Evolutionary conservation across 371 early-diverging fungal species (phyloP).

Genomic region (Apophysomyces sp.): DNA sequence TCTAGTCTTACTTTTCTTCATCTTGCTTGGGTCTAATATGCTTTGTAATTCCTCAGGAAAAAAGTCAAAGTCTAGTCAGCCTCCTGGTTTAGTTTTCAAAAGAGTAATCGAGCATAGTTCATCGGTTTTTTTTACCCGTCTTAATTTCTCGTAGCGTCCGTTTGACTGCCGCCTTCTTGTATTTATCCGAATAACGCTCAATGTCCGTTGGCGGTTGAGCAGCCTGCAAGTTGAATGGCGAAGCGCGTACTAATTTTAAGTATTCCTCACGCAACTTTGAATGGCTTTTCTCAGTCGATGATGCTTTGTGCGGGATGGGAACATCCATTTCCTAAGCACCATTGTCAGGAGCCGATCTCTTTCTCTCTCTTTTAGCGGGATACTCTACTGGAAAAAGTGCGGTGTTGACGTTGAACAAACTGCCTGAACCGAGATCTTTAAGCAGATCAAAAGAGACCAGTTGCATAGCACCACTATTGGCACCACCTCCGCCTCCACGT

Average conservation of each 20-base stretch:
- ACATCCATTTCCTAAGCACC: constrained; percentile 40
- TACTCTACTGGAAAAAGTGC: constrained; percentile 43
- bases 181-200: constrained; percentile 50
- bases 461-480: constrained; percentile 41
- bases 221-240: constrained; percentile 36
- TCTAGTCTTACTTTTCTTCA: constrained; percentile 35
- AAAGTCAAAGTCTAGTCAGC: constrained; percentile 38
- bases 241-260: constrained; percentile 24
- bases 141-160: constrained; percentile 39
- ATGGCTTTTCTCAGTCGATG: constrained; percentile 29
- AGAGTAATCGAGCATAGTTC: not conserved
- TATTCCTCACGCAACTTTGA: constrained; percentile 33
- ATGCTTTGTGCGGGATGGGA: constrained; percentile 46
- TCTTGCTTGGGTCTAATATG: constrained; percentile 40
- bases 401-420: constrained; percentile 43
- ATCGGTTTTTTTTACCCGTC: constrained; percentile 27
- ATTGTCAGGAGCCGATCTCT: not conserved
- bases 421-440: constrained; percentile 42
- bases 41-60: constrained; percentile 52
- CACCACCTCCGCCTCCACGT: constrained; percentile 39
- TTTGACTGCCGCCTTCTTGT: constrained; percentile 24
- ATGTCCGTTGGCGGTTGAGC: constrained; percentile 45
- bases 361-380: no score
- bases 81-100: not conserved
- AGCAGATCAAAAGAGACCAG: constrained; percentile 45